These are phyloP conservation scores for Hygrocybe punicea DNA, from an alignment of 768 basidiomycete genomes.

Conservation along the genomic window DNA sequence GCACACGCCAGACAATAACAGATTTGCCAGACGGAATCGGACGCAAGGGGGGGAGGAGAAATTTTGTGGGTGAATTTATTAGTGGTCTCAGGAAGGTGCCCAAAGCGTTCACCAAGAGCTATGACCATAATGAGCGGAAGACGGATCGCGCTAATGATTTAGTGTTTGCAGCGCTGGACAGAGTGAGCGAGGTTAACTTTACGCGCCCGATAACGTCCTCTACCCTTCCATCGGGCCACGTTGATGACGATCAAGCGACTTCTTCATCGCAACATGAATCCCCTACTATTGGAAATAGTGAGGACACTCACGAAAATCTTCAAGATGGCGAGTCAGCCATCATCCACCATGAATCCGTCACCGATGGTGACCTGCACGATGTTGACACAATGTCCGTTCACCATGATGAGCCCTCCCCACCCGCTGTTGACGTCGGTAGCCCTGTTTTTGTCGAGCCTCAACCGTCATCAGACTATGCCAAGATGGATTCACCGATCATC, in stretches of 20 bases:
- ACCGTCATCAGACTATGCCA: conserved; percentile 46
- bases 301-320: too few species aligned
- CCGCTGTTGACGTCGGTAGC: conserved; percentile 24
- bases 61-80: not conserved
- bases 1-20: not conserved
- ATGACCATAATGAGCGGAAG: not conserved
- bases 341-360: too few species aligned
- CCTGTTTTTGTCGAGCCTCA: conserved; percentile 42
- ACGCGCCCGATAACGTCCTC: too few species aligned
- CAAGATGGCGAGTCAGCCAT: too few species aligned
- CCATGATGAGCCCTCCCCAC: not conserved
- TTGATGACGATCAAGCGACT: too few species aligned
- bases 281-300: too few species aligned
- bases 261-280: too few species aligned
- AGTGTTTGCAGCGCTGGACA: too few species aligned
- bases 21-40: not conserved
- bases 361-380: too few species aligned
- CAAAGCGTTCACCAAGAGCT: conserved; percentile 1
- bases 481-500: conserved; percentile 46
- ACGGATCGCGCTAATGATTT: not conserved
- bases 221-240: too few species aligned
- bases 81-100: not conserved
- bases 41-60: not conserved
- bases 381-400: too few species aligned
- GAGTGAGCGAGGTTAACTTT: too few species aligned